Conservation (phyloP, 208 protist genomes). For the Vickermania ingenoplastis region DNA sequence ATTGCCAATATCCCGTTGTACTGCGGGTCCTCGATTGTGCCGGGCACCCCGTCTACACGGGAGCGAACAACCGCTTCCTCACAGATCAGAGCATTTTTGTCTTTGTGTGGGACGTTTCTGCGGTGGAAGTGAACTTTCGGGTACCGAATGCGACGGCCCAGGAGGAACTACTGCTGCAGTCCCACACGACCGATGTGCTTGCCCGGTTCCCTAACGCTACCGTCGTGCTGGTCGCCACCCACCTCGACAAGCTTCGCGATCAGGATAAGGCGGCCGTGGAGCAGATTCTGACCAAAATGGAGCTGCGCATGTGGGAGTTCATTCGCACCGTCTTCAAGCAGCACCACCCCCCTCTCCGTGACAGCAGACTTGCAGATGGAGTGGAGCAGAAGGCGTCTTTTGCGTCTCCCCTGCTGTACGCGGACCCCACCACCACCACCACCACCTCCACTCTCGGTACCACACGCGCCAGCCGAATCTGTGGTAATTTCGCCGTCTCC, state of each 20-base stretch:
- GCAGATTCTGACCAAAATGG: slow-evolving; percentile 76
- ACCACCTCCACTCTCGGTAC: neutral
- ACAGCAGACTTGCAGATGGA: neutral
- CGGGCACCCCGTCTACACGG: slow-evolving; percentile 78
- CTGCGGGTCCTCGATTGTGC: slow-evolving; percentile 78
- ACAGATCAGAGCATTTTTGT: slow-evolving; percentile 77
- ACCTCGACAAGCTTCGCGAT: slow-evolving; percentile 83
- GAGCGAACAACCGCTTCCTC: slow-evolving; percentile 76
- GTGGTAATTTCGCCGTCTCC: slow-evolving; percentile 83
- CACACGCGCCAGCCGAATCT: slow-evolving; percentile 8
- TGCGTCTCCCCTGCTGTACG: neutral
- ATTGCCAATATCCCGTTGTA: neutral
- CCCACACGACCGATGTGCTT: slow-evolving; percentile 82
- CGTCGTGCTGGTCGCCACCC: slow-evolving; percentile 78
- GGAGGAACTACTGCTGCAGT: slow-evolving; percentile 79
- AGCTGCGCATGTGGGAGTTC: slow-evolving; percentile 49
- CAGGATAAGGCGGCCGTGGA: slow-evolving; percentile 76
- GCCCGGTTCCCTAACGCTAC: slow-evolving; percentile 67
- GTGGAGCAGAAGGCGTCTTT: no score
- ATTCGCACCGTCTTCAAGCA: slow-evolving; percentile 33
- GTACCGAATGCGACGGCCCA: slow-evolving; percentile 61
- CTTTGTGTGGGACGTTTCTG: slow-evolving; percentile 87
- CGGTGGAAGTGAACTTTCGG: slow-evolving; percentile 76
- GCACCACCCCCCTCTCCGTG: neutral
- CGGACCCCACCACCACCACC: neutral